Evolutionary conservation across 495 filamentous ascomycete genomes (phyloP), one percentile per base, ranked within the genome.

Genomic region (Penicillium bialowiezense): DNA sequence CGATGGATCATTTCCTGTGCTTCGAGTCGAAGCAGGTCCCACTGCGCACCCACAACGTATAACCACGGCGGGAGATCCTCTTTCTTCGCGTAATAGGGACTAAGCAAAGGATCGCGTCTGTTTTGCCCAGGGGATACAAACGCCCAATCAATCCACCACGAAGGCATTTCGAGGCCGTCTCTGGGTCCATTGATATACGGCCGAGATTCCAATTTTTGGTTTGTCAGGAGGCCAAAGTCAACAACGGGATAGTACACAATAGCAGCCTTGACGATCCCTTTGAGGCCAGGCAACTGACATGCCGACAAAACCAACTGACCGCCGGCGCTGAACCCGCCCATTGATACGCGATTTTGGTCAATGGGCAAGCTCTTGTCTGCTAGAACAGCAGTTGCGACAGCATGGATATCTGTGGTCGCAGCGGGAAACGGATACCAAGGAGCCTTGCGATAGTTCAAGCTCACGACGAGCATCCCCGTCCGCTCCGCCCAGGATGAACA

Each of bases 241-340:
- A 62, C 50, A 20, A 65, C 54, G 7, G 69, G 65, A 44, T 69
- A 72, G 23, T 56, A 70, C n/a, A 54, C 15, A 5, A 69, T 44
- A 7, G 56, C 51, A 8, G 56, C 69, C n/a, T 58, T 59, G 13
- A 72, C 48, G 18, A 52, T 44, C 7, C 54, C 64, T 35, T 66
- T 59, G 35, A 72, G 36, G 8, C 48, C 41, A 0, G 55, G 47
- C 10, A 64, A 21, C 41, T 69, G 64, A 19, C 50, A 48, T 2
- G 58, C 67, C 12, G 59, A 59, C 1, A 70, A 51, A 1, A 58
- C 51, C 4, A 73, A 55, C 33, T 68, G 65, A 9, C 44, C 70
- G 2, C 70, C 70, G n/a, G 70, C 68, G 41, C 62, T 67, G 49
- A 64, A 70, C 4, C 70, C 70, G 15, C 68, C 70, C 31, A 73